Base-by-base conservation (phyloP, 2,329 filamentous ascomycete genomes). In the Cytospora mali region DNA sequence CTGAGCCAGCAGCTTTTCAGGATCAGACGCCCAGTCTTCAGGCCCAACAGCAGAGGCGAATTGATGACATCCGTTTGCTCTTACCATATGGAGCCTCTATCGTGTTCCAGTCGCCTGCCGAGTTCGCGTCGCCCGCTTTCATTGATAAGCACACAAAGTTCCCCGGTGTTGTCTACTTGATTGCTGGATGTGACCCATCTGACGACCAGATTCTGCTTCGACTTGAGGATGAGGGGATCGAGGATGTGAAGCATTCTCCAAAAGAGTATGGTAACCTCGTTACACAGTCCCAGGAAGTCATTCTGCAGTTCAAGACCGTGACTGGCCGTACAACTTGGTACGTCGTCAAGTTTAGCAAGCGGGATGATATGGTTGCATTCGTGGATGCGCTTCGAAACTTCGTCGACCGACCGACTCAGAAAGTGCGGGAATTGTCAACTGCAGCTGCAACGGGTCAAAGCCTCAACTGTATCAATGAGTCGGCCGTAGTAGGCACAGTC, bases 271-370 rank as follows among this genome's bases (percentile, higher is more conserved):
- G 48, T 2, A 49, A 49, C 9, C 57, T 55, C 25, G 48, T 63
- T 10, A 63, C 56, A 0, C 46, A 61, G 14, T 14, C 46, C 2
- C 54, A 42, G 13, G 42, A 50, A 13, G n/a, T 63, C 5, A 63
- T 65, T 18, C 42, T 65, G 6, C 58, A 63, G 14, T 65, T 65
- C 39, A 55, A 35, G 27, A 31, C 55, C n/a, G 27, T 28, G 0
- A 6, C 16, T 0, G 21, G 51, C 11, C 10, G 11, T 7, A 52
- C 18, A 11, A 50, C 54, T 6, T 65, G 55, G 53, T 63, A 63
- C 4, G 57, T 51, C n/a, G 53, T 63, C 13, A 21, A 51, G 0
- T 61, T 65, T 7, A 49, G 53, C 31, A 46, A 35, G 42, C 14
- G 25, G 16, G 27, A 39, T 18, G 4, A 13, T 28, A 46, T 58